Percentiles rank a stretch among this genome's conserved stretches.
These are phyloP conservation scores for Immersiporthe knoxdaviesiana DNA, from an alignment of 2,329 filamentous ascomycete genomes.

Conservation along the genomic window DNA sequence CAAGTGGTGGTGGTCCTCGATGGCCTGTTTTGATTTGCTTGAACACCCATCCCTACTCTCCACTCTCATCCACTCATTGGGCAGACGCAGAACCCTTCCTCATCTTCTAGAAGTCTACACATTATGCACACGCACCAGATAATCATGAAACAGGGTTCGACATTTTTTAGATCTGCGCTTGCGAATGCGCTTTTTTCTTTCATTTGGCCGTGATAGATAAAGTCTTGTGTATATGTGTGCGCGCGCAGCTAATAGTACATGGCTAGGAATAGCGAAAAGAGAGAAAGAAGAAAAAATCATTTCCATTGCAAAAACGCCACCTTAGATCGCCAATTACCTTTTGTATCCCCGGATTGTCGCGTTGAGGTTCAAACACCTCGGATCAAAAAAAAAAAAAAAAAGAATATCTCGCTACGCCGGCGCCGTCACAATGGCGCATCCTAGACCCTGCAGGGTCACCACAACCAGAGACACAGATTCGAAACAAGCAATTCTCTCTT, in stretches of 20 bases:
- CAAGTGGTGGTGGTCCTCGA: background rate
- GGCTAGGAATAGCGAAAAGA: constrained; percentile 7
- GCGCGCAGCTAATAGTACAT: constrained; percentile 27
- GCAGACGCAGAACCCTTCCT: constrained; percentile 5
- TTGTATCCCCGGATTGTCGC: constrained; percentile 15
- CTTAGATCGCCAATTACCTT: constrained; percentile 29
- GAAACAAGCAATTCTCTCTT: constrained; percentile 14
- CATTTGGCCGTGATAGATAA: constrained; percentile 15
- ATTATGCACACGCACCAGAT: background rate
- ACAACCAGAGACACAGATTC: constrained; percentile 5
- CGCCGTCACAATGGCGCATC: constrained; percentile 19
- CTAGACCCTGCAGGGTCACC: constrained; percentile 18
- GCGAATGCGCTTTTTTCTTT: background rate
- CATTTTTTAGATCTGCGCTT: background rate
- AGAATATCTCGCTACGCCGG: constrained; percentile 20
- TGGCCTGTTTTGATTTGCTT: constrained; percentile 22
- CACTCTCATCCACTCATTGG: constrained; percentile 12
- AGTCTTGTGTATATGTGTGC: background rate
- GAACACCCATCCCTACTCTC: constrained; percentile 10
- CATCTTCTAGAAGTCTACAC: constrained; percentile 3
- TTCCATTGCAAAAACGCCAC: constrained; percentile 42
- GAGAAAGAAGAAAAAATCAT: constrained; percentile 16
- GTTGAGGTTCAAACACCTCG: constrained; percentile 2
- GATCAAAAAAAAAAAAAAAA: too few relatives aligned
- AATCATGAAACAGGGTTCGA: background rate